Evolutionary conservation across 2,329 filamentous ascomycete genomes (phyloP).

Genomic region (Biscogniauxia marginata): DNA sequence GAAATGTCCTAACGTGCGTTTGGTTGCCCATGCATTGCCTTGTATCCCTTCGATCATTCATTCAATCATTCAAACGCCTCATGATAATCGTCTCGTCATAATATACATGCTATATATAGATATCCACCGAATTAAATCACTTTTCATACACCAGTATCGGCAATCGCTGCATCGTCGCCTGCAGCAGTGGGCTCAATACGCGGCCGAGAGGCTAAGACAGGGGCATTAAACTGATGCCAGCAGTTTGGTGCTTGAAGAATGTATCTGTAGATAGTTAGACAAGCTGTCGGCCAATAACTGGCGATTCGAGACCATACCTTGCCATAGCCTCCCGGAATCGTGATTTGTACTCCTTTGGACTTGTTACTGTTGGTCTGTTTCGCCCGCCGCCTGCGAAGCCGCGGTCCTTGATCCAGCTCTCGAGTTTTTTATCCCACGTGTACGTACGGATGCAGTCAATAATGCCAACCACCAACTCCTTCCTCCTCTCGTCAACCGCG

Average conservation of each 20-base stretch:
- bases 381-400: constrained; percentile 75
- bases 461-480: constrained; percentile 94
- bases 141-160: constrained; percentile 1
- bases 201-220: constrained; percentile 22
- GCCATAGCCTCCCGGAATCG: constrained; percentile 97
- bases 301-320: constrained; percentile 51
- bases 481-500: constrained; percentile 84
- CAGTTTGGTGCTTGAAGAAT: constrained; percentile 73
- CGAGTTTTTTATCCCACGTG: constrained; percentile 99
- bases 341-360: constrained; percentile 95
- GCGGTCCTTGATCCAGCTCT: constrained; percentile 98
- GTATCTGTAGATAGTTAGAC: constrained; percentile 46
- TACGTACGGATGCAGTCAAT: constrained; percentile 98
- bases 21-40: neutral
- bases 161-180: constrained; percentile 21
- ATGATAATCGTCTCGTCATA: neutral
- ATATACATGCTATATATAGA: neutral
- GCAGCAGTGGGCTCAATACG: constrained; percentile 20
- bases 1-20: constrained; percentile 3
- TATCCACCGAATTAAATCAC: neutral
- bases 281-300: constrained; percentile 8
- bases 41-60: neutral
- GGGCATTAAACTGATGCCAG: constrained; percentile 65
- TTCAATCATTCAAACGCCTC: neutral
- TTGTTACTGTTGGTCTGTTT: constrained; percentile 91